Conservation (phyloP, 2,329 filamentous ascomycete genomes). For the Nigrograna mackinnonii region DNA sequence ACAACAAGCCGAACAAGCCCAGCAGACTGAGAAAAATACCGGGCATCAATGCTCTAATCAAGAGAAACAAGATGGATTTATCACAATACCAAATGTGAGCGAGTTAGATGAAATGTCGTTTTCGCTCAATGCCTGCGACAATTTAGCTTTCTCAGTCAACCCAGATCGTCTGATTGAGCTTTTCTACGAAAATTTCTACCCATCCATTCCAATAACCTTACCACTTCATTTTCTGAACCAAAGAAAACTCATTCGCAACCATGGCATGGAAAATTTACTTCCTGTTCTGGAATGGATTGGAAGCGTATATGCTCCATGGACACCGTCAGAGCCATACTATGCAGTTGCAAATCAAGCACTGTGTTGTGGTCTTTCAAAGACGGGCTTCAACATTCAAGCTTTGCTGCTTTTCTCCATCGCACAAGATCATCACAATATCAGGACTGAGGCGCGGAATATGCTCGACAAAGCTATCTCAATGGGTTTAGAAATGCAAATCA, state of each 20-base stretch:
- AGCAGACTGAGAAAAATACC: conserved; percentile 7
- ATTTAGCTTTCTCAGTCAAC: conserved; percentile 23
- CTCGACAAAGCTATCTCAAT: conserved; percentile 69
- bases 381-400: conserved; percentile 70
- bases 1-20: conserved; percentile 23
- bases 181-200: conserved; percentile 53
- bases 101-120: conserved; percentile 5
- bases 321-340: conserved; percentile 28
- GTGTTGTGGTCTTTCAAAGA: conserved; percentile 17
- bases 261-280: conserved; percentile 25
- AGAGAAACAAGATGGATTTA: conserved; percentile 5
- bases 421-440: conserved; percentile 76
- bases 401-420: conserved; percentile 76
- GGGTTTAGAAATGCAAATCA: conserved; percentile 77
- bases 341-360: conserved; percentile 23
- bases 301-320: conserved; percentile 36
- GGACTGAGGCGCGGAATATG: conserved; percentile 67
- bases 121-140: conserved; percentile 1
- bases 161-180: conserved; percentile 30
- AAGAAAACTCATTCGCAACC: conserved; percentile 15
- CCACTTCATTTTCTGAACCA: conserved; percentile 46
- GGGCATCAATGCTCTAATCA: background rate
- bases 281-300: conserved; percentile 34
- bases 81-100: conserved; percentile 3
- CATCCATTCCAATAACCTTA: conserved; percentile 57